These are phyloP conservation scores for Fusarium sp. DNA, from an alignment of 2,329 filamentous ascomycete genomes.

Conservation along the genomic window DNA sequence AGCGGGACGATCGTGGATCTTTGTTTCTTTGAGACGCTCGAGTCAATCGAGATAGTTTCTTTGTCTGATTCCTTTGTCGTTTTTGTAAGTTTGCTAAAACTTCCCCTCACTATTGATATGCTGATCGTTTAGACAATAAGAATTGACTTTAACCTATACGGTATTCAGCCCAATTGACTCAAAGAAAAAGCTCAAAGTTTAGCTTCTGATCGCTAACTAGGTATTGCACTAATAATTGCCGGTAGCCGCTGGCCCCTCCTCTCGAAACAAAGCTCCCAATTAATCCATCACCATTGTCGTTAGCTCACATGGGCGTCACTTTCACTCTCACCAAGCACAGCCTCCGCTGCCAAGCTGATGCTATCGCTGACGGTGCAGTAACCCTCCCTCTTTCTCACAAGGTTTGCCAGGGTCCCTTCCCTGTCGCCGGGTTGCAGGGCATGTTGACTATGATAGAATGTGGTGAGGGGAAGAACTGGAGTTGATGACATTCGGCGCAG, in stretches of 20 bases:
- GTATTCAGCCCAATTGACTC: slow-evolving; percentile 24
- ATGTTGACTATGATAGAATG: not conserved
- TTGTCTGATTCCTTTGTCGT: slow-evolving; percentile 18
- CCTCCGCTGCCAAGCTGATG: slow-evolving; percentile 45
- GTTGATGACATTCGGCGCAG: slow-evolving; percentile 1
- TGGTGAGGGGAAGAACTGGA: slow-evolving; percentile 14
- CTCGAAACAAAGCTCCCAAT: slow-evolving; percentile 44
- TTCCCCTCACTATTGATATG: slow-evolving; percentile 16
- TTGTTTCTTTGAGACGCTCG: slow-evolving; percentile 22
- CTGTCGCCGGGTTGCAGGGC: slow-evolving; percentile 26
- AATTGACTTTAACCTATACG: slow-evolving; percentile 34
- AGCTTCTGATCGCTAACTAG: slow-evolving; percentile 14
- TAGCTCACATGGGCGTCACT: slow-evolving; percentile 16
- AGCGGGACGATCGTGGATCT: slow-evolving; percentile 17
- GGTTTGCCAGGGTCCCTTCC: slow-evolving; percentile 36
- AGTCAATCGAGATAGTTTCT: slow-evolving; percentile 13
- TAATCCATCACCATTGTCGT: slow-evolving; percentile 24
- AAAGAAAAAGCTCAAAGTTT: slow-evolving; percentile 22
- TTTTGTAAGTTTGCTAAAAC: not conserved
- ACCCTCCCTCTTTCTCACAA: slow-evolving; percentile 25
- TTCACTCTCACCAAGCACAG: slow-evolving; percentile 34
- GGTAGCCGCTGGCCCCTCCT: slow-evolving; percentile 43
- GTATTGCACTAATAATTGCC: slow-evolving; percentile 32
- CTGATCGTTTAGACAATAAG: slow-evolving; percentile 18
- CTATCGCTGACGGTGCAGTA: slow-evolving; percentile 44